Percentiles rank a stretch among this genome's conserved stretches.
Conservation (phyloP, 2,329 filamentous ascomycete genomes). For the Fusarium sp. region DNA sequence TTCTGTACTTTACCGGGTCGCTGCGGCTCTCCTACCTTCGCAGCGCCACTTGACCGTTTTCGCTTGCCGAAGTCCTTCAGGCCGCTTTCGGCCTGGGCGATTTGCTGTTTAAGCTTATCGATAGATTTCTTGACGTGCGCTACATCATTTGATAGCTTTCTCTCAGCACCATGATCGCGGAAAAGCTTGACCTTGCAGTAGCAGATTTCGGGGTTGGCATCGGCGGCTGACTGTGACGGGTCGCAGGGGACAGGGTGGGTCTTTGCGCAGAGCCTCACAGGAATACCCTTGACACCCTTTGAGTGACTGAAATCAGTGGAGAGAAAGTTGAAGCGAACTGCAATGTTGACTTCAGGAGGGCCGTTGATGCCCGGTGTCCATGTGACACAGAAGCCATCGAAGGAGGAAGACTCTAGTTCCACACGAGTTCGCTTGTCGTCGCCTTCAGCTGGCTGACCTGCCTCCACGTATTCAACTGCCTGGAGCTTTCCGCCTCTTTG, state of each 20-base stretch:
- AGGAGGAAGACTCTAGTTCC: conserved; percentile 81
- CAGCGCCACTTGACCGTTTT: conserved; percentile 65
- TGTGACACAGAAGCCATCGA: conserved; percentile 91
- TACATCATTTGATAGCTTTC: conserved; percentile 94
- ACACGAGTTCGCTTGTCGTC: conserved; percentile 76
- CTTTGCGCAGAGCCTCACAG: conserved; percentile 91
- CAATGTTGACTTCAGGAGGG: conserved; percentile 81
- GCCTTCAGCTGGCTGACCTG: conserved; percentile 68
- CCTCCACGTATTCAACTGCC: conserved; percentile 92
- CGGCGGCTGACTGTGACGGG: conserved; percentile 60
- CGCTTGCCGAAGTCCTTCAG: conserved; percentile 76
- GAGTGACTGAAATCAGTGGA: conserved; percentile 99
- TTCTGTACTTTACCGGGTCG: conserved; percentile 86
- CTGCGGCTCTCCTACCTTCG: conserved; percentile 63
- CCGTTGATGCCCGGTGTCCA: conserved; percentile 83
- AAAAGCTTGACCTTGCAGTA: conserved; percentile 98
- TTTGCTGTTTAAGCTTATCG: conserved; percentile 95
- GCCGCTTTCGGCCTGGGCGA: conserved; percentile 78
- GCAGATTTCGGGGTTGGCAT: conserved; percentile 76
- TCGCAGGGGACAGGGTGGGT: conserved; percentile 75
- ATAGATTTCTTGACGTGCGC: conserved; percentile 97
- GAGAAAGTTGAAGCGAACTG: conserved; percentile 96
- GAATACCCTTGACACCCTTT: conserved; percentile 97
- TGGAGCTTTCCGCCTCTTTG: conserved; percentile 92
- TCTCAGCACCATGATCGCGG: conserved; percentile 93